Evolutionary conservation across 192 early-diverging fungal genomes (phyloP), one percentile per base, ranked within the genome.

Genomic region (Cetraspora pellucida): DNA sequence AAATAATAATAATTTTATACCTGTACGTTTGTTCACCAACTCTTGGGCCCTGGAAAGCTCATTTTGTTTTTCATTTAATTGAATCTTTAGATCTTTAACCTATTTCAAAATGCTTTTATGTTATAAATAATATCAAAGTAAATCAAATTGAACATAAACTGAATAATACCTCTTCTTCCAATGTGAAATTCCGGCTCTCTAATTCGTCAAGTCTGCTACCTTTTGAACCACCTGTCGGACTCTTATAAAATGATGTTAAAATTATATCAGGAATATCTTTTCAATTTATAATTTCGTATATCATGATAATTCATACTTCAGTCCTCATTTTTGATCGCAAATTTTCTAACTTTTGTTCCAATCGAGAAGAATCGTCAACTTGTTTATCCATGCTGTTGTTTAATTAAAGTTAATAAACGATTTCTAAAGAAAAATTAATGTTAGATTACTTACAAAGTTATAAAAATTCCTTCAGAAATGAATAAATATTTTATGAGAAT

Each of bases 71-170:
- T 54, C 28, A 37, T 23, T 59, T 49, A 73, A 45, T 73, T 73
- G 72, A 44, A 73, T 73, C 28, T 37, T 28, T 21, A 73, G 13
- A 73, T 73, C 72, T 59, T 73, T 73, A 59, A 73, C 72, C 72
- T 73, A 27, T 7, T n/a, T 31, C 31, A 23, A 57, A 73, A 17
- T 31, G 47, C 23, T 47, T 50, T 16, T 21, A 46, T 23, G 10
- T 3, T 45, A 17, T 37, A 64, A 28, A 64, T 28, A 63, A 30
- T 17, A 11, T 31, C 19, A 37, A 37, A 65, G 16, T n/a, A 65
- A 65, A 2, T 47, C 19, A 69, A 50, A 69, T 30, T 27, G 13
- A 46, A 69, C 5, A 3, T 47, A 5, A 43, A 44, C 10, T 43
- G 16, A 37, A 10, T 31, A 19, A 23, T 59, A 73, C 72, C 72